Percentiles rank a stretch among this genome's conserved stretches.
Evolutionary conservation across 2,329 filamentous ascomycete species (phyloP).

Genomic region (Bipolaris gigantea): DNA sequence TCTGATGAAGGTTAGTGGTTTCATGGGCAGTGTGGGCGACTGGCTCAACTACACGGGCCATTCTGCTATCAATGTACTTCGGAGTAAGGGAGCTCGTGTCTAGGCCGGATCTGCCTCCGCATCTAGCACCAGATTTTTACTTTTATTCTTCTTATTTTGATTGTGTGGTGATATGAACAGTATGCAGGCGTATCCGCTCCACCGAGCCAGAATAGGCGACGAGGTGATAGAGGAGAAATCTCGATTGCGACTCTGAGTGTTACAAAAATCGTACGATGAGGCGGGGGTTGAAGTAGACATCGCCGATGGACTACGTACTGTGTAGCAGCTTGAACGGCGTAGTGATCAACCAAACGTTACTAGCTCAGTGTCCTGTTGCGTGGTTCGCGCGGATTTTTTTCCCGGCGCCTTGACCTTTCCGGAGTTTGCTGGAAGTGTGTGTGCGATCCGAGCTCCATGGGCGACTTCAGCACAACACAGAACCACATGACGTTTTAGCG

Average conservation of each 20-base stretch:
- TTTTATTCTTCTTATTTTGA: neutral
- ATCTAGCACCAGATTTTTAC: neutral
- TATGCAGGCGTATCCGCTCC: neutral
- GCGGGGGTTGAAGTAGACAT: neutral
- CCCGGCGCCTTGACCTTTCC: neutral
- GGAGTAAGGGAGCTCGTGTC: constrained; percentile 85
- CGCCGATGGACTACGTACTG: neutral
- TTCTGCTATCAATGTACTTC: constrained; percentile 76
- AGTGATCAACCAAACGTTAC: neutral
- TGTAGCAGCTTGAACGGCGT: neutral
- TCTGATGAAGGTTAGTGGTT: constrained; percentile 62
- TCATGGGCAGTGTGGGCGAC: constrained; percentile 66
- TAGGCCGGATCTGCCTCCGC: constrained; percentile 46
- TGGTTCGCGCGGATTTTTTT: constrained; percentile 7
- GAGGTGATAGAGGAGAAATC: constrained; percentile 2
- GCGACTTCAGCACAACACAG: no score
- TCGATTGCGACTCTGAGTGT: neutral
- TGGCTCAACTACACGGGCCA: constrained; percentile 83
- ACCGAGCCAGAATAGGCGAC: neutral
- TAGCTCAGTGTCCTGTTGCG: neutral
- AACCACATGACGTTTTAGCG: neutral
- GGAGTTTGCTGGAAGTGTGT: neutral
- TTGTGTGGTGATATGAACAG: neutral
- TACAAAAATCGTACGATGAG: neutral
- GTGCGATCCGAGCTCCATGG: neutral